Base-by-base conservation (phyloP, 2,329 filamentous ascomycete genomes). In the Trichophyton mentagrophytes region DNA sequence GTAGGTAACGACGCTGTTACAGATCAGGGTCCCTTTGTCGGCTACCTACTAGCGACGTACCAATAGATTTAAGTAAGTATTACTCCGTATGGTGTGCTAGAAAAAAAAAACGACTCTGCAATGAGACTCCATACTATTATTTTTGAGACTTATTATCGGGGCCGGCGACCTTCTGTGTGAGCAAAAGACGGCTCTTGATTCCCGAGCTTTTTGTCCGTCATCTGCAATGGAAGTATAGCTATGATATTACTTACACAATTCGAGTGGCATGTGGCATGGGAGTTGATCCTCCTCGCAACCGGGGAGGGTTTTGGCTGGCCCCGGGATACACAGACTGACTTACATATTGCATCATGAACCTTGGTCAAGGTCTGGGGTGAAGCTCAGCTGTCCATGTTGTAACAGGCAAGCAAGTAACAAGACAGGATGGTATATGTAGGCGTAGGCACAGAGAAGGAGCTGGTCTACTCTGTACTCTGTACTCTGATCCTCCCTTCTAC, bases 341-440 rank as follows among this genome's bases (percentile, higher is more conserved):
- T 13, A 36, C 9, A 36, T 36, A 55, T 36, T 17, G n/a, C 49
- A 55, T 20, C 49, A 55, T 15, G 49, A 55, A 36, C 49, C 25
- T 36, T 36, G 25, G 49, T n/a, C 22, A 13, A 36, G 27, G 47
- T 27, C 25, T n/a, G 49, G 49, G 27, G 11, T 36, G 49, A 55
- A 55, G 49, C 49, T 55, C 25, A 55, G 49, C 49, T 55, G 49
- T 8, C 49, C 49, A 55, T 55, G 49, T 55, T 13, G 27, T 36
- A 49, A 20, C 46, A 49, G 46, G 15, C 25, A 44, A 8, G 44
- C 9, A 49, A 25, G 33, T 9, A 13, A 9, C 33, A 9, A 36
- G 33, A 11, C 33, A 36, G 9, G 33, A 36, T 13, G 3, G 11
- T 11, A 36, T 36, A 36, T 33, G 9, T 36, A 36, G 11, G 1